Evolutionary conservation across 345 rosid genomes (phyloP).

Genomic region (Eucalyptus polyanthemos): DNA sequence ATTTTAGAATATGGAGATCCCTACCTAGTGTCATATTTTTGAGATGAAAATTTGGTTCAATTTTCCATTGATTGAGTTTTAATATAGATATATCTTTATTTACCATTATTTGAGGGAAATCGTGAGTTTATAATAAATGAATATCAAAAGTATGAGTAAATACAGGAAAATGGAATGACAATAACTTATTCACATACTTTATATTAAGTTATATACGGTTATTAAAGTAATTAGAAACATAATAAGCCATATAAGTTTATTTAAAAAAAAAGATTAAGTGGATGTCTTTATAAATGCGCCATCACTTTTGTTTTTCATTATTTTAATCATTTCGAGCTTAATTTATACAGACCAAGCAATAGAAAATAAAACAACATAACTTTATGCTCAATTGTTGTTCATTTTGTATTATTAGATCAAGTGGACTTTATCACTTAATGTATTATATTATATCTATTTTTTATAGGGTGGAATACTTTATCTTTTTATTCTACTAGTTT

Average conservation of each 20-base stretch:
- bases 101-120: no score
- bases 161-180: no score
- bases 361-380: neutral
- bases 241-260: neutral
- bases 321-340: neutral
- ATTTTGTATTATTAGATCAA: neutral
- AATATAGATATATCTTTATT: no score
- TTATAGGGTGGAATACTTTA: neutral
- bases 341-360: neutral
- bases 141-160: no score
- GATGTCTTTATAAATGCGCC: neutral
- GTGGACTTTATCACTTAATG: neutral
- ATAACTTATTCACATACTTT: neutral
- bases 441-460: neutral
- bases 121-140: no score
- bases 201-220: neutral
- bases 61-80: neutral
- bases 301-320: neutral
- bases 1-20: neutral
- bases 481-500: neutral
- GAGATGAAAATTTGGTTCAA: neutral
- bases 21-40: neutral
- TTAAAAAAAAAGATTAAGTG: neutral
- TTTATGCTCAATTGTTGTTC: neutral
- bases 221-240: no score